These are phyloP conservation scores for Pyrenophora graminea DNA, from an alignment of 2,329 filamentous ascomycete genomes.

Conservation along the genomic window DNA sequence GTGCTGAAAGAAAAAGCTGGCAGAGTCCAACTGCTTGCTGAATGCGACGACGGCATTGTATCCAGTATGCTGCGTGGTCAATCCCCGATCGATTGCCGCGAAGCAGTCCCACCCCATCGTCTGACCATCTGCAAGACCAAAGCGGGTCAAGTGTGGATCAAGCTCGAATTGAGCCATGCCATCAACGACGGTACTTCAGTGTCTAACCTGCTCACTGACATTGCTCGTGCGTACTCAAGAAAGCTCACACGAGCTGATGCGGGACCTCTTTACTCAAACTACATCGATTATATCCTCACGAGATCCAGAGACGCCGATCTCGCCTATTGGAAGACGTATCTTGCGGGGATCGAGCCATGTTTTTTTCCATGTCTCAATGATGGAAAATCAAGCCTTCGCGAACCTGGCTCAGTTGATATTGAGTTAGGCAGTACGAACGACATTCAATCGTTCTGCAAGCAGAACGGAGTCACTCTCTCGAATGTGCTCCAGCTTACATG, in stretches of 20 bases:
- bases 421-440: conserved; percentile 37
- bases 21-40: conserved; percentile 29
- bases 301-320: conserved; percentile 40
- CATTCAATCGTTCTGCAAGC: conserved; percentile 46
- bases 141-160: conserved; percentile 47
- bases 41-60: conserved; percentile 28
- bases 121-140: conserved; percentile 52
- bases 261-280: conserved; percentile 46
- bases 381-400: conserved; percentile 38
- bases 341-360: conserved; percentile 53
- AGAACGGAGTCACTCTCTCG: conserved; percentile 53
- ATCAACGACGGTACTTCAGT: conserved; percentile 58
- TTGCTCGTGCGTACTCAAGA: conserved; percentile 52
- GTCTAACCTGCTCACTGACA: conserved; percentile 53
- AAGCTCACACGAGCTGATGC: conserved; percentile 43
- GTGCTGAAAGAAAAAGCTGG: conserved; percentile 36
- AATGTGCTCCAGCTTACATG: conserved; percentile 58
- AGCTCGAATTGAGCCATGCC: conserved; percentile 57
- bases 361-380: conserved; percentile 51
- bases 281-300: conserved; percentile 41
- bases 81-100: conserved; percentile 32
- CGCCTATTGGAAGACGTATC: conserved; percentile 53
- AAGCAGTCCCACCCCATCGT: conserved; percentile 50
- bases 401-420: conserved; percentile 47
- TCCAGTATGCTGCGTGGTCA: conserved; percentile 25